Percentiles rank a stretch among this genome's conserved stretches.
These are phyloP conservation scores for Calonectria naviculata DNA, from an alignment of 2,329 filamentous ascomycete species.

Conservation along the genomic window DNA sequence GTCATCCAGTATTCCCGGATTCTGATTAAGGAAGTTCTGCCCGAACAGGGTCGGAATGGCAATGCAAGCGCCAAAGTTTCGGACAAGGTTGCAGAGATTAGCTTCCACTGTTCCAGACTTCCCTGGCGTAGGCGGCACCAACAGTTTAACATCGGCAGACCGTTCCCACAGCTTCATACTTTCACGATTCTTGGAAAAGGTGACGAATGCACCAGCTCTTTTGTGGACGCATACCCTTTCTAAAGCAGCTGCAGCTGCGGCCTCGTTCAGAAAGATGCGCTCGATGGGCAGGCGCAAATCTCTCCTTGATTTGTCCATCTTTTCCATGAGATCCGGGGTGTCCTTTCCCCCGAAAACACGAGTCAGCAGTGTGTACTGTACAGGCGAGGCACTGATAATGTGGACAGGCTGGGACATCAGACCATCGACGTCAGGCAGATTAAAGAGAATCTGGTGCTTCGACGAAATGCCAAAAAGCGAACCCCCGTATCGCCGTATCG, in stretches of 20 bases:
- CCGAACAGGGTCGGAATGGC: slow-evolving; percentile 35
- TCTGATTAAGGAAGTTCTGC: slow-evolving; percentile 29
- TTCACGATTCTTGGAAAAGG: slow-evolving; percentile 17
- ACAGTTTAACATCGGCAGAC: slow-evolving; percentile 18
- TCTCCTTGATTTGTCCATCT: slow-evolving; percentile 15
- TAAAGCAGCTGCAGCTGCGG: slow-evolving; percentile 29
- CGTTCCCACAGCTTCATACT: slow-evolving; percentile 32
- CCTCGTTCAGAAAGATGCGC: slow-evolving; percentile 33
- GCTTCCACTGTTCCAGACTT: slow-evolving; percentile 6
- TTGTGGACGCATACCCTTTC: slow-evolving; percentile 23
- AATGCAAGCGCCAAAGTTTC: slow-evolving; percentile 39
- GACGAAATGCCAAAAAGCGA: slow-evolving; percentile 35
- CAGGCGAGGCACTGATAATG: slow-evolving; percentile 10
- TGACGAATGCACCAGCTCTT: slow-evolving; percentile 27
- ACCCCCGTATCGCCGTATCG: slow-evolving; percentile 22
- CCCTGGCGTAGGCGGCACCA: background rate
- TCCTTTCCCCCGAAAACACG: slow-evolving; percentile 29
- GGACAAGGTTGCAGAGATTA: slow-evolving; percentile 19
- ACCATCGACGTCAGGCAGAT: slow-evolving; percentile 29
- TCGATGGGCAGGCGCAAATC: slow-evolving; percentile 28
- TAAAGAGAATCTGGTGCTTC: slow-evolving; percentile 26
- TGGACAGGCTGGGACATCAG: slow-evolving; percentile 27
- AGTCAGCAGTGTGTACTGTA: slow-evolving; percentile 26
- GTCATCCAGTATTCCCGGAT: slow-evolving; percentile 27
- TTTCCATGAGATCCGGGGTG: slow-evolving; percentile 11